Conservation (phyloP, 805 yeast species). For the Babjeviella inositovora region DNA sequence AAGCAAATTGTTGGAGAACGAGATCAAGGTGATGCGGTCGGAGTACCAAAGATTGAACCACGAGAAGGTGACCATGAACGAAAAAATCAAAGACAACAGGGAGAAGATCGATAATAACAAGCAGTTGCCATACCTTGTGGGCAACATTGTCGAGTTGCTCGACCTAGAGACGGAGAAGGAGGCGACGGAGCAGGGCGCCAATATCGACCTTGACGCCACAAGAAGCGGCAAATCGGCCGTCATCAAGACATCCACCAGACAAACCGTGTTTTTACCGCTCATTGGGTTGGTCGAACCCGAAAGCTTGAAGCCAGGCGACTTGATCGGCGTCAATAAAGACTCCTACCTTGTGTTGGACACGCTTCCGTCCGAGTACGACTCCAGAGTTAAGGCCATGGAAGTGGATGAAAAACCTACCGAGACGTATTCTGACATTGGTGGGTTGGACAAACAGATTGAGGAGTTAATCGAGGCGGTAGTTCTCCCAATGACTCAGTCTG, state of each 20-base stretch:
- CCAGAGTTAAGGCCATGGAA: constrained; percentile 97
- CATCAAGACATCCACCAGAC: constrained; percentile 93
- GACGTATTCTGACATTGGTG: constrained; percentile 95
- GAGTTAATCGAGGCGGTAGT: constrained; percentile 98
- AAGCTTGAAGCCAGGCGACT: constrained; percentile 88
- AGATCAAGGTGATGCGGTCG: constrained; percentile 85
- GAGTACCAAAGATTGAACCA: constrained; percentile 83
- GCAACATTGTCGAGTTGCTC: constrained; percentile 88
- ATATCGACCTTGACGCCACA: constrained; percentile 81
- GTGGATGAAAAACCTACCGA: constrained; percentile 98
- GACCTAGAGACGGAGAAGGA: constrained; percentile 77
- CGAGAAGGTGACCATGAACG: constrained; percentile 85
- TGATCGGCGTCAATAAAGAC: constrained; percentile 96
- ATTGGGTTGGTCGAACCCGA: constrained; percentile 91
- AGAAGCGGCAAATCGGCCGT: constrained; percentile 96
- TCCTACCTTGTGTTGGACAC: constrained; percentile 87
- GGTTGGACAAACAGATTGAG: constrained; percentile 94
- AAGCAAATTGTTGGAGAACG: constrained; percentile 80
- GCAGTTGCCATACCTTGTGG: constrained; percentile 91
- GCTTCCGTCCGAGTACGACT: constrained; percentile 92
- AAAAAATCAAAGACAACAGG: constrained; percentile 87
- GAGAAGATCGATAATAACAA: constrained; percentile 92
- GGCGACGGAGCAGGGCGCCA: constrained; percentile 85
- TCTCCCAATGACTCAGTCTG: constrained; percentile 96
- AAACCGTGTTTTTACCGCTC: constrained; percentile 90